Evolutionary conservation across 2,329 filamentous ascomycete species (phyloP).

Genomic region (Neopestalotiopsis clavispora): DNA sequence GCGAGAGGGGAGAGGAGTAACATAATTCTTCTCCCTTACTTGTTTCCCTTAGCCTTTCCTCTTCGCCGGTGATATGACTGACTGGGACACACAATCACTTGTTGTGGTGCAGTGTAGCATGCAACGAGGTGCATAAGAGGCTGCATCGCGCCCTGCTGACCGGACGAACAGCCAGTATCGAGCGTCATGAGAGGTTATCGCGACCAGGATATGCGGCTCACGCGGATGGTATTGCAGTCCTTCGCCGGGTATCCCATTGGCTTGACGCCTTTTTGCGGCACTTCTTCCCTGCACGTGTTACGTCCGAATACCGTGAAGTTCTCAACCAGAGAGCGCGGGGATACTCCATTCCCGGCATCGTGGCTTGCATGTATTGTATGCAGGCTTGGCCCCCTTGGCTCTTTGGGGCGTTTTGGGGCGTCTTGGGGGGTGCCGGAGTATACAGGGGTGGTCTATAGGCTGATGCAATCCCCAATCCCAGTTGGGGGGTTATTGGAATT

Average conservation of each 20-base stretch:
- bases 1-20: not conserved
- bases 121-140: not conserved
- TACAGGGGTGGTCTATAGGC: not conserved
- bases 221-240: conserved; percentile 4
- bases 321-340: not conserved
- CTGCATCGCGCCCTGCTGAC: conserved; percentile 2
- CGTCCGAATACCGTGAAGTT: not conserved
- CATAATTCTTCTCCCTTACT: not conserved
- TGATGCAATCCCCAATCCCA: not conserved
- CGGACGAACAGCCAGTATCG: not conserved
- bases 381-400: not conserved
- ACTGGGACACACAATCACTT: not conserved
- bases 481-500: not conserved
- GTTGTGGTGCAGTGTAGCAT: not conserved
- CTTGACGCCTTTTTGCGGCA: not conserved
- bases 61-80: not conserved
- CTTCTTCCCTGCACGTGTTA: not conserved
- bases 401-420: not conserved
- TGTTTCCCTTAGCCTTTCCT: not conserved
- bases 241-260: not conserved
- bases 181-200: conserved; percentile 6
- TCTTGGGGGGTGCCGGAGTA: not conserved
- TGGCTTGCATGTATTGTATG: not conserved
- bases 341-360: not conserved
- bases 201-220: conserved; percentile 5